These are phyloP conservation scores for Phytophthora idaei DNA, from an alignment of 352 stramenopile genomes.

Conservation along the genomic window DNA sequence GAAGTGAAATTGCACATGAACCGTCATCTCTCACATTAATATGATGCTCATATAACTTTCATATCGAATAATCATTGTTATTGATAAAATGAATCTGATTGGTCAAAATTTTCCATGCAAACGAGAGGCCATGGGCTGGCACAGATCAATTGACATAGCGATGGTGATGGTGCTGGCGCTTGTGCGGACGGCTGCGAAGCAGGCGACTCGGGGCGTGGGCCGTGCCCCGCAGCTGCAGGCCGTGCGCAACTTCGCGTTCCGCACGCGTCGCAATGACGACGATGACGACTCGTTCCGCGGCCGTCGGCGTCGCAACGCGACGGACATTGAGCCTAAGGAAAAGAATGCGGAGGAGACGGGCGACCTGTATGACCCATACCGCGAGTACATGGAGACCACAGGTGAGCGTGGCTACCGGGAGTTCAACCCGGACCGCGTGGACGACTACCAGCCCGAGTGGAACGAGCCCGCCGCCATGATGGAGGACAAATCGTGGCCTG, in stretches of 20 bases:
- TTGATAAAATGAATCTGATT: constrained; percentile 1
- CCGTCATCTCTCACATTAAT: constrained; percentile 1
- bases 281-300: constrained; percentile 38
- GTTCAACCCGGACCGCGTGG: constrained; percentile 77
- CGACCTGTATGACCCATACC: constrained; percentile 82
- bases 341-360: constrained; percentile 29
- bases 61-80: background rate
- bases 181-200: constrained; percentile 51
- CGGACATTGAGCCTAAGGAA: constrained; percentile 26
- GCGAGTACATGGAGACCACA: constrained; percentile 80
- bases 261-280: constrained; percentile 17
- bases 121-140: constrained; percentile 35
- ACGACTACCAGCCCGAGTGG: constrained; percentile 68
- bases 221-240: constrained; percentile 20
- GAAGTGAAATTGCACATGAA: constrained; percentile 8
- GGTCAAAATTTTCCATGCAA: background rate
- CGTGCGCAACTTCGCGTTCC: constrained; percentile 26
- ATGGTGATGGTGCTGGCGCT: constrained; percentile 51
- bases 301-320: constrained; percentile 22
- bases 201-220: constrained; percentile 22
- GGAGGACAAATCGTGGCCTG: constrained; percentile 89
- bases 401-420: constrained; percentile 74
- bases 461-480: constrained; percentile 82
- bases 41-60: background rate
- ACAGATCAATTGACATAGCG: constrained; percentile 17